Evolutionary conservation across 495 filamentous ascomycete species (phyloP), one percentile per base, ranked within the genome.

Genomic region (Xylaria sp.): DNA sequence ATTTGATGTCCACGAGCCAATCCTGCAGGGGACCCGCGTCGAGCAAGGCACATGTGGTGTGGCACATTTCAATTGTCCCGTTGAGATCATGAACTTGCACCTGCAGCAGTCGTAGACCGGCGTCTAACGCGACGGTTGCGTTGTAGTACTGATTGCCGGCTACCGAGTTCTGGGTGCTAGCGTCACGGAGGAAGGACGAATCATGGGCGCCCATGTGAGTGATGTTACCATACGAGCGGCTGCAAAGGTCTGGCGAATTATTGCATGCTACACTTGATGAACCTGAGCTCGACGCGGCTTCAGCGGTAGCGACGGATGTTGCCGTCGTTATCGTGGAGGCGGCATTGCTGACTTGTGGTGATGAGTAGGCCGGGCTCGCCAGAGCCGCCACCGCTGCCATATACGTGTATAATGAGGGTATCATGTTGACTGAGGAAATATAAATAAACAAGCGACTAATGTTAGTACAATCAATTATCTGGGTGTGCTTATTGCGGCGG

Each of bases 151-250:
- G 92, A 72, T 93, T 92, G 3, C 91, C 89, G 21, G 87, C 82
- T 8, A 87, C 79, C 19, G 87, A 83, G 65, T 86, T 83, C 37
- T 85, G 85, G 5, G 85, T 88, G 66, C 76, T 80, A 7, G 72
- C 76, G 66, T 88, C 84, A 7, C 86, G 80, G 46, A 93, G 85
- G 75, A 93, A 93, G 64, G 91, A 77, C 40, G 85, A 86, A 77
- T 93, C 87, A 78, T 94, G 92, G 33, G 91, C 87, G 24, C 91
- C 92, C 74, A 93, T 83, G 72, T 90, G 85, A 1, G 90, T 90
- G 71, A 93, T 81, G 65, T 90, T 88, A 76, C 85, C 88, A 82
- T 92, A 93, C 7, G 82, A 77, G 17, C 87, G 86, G 58, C 76
- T 75, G 80, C 91, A 93, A 68, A 91, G 86, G 55, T 84, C 78